phyloP scores from a whole-genome alignment of 352 stramenopile species.

The Pseudoperonospora humuli region DNA sequence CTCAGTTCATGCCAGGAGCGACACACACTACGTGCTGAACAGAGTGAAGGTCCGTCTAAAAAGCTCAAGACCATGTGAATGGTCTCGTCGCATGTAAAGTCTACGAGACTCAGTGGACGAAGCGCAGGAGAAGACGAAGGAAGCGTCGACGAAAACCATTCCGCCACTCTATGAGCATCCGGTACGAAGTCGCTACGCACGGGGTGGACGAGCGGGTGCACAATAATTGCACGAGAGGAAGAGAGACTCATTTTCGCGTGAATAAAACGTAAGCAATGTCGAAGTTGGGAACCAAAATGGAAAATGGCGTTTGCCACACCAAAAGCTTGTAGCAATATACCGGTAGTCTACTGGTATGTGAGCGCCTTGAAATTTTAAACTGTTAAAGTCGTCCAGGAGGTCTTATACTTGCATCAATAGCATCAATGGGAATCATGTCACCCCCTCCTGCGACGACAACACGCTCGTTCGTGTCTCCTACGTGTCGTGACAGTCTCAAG shows the following conservation, averaged over 20 bases:
- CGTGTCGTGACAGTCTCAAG: conserved; percentile 2
- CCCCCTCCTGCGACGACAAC: not conserved
- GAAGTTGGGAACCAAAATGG: conserved; percentile 3
- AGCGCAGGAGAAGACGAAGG: conserved; percentile 12
- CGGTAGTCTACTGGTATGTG: not conserved
- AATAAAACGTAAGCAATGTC: conserved; percentile 2
- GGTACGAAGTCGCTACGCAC: conserved; percentile 22
- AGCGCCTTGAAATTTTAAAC: not conserved
- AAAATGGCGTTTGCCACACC: not conserved
- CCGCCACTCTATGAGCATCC: conserved; percentile 22
- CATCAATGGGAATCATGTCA: conserved; percentile 19
- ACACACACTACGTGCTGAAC: conserved; percentile 42
- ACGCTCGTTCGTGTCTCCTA: conserved; percentile 17
- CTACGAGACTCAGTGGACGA: conserved; percentile 33
- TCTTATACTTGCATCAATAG: conserved; percentile 7
- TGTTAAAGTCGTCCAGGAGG: conserved; percentile 1
- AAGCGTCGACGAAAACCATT: conserved; percentile 29
- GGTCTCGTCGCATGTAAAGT: conserved; percentile 75
- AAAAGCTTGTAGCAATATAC: not conserved
- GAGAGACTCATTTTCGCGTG: conserved; percentile 5
- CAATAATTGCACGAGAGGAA: conserved; percentile 42
- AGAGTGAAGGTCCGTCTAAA: conserved; percentile 64
- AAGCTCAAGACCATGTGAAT: conserved; percentile 53
- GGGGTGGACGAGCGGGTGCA: conserved; percentile 54
- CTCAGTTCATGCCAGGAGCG: conserved; percentile 45